Evolutionary conservation across 2,329 filamentous ascomycete genomes (phyloP), one percentile per base, ranked within the genome.

Genomic region (Delphinella strobiligena): DNA sequence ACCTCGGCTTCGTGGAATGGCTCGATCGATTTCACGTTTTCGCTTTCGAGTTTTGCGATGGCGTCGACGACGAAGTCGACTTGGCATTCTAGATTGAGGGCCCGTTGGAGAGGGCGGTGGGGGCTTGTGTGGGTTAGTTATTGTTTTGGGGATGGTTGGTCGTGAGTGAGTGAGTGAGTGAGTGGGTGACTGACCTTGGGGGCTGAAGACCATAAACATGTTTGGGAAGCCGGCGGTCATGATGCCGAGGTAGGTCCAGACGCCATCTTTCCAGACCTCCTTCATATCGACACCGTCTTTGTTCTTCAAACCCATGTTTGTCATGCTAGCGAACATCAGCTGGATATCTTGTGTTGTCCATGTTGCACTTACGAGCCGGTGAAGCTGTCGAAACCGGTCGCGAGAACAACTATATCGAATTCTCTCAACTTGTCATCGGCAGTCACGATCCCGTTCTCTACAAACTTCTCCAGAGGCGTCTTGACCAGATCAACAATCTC

Each of bases 41-140:
- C 52, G 3, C 58, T 50, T 27, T 54, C 49, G 4, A 59, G 44
- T 49, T 56, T 56, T 38, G 54, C 53, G 44, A 67, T 59, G 4
- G 56, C 53, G 35, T 63, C 59, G 17, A 63, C 59, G 17, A 67
- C 61, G 51, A 59, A 66, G 30, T 66, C 59, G 10, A 56, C 59
- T 46, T 67, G 63, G 4, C 55, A 53, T 30, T 40, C 19, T 9
- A 64, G 50, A 42, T 61, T 65, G 22, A 54, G 2, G 64, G 63
- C 0, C 63, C 63, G 36, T 68, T 68, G 37, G 55, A 58, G 47
- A 66, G 64, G 1, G 63, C 62, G 0, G 63, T 66, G 0, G 62
- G 63, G 0, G 61, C 63, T 38, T 66, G 64, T n/a, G n/a, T n/a
- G n/a, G n/a, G n/a, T n/a, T n/a, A n/a, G n/a, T n/a, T n/a, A n/a